phyloP scores from a whole-genome alignment of 2,329 filamentous ascomycete genomes.

The Penicillium sp. region DNA sequence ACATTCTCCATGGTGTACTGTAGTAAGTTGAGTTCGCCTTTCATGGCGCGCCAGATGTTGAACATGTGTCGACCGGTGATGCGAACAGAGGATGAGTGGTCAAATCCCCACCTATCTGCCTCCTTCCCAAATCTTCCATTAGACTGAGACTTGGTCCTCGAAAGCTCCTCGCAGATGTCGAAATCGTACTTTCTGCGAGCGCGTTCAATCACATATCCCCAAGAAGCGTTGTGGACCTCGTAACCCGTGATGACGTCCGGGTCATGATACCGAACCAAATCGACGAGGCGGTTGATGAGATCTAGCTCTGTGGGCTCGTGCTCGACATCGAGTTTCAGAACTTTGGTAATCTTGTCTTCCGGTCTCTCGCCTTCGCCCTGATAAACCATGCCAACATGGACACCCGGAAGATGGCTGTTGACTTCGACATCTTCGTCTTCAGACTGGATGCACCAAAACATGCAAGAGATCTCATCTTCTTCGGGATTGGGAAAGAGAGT shows the following conservation, averaged over 20 bases:
- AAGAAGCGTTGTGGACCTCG: conserved; percentile 89
- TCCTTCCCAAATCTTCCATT: conserved; percentile 85
- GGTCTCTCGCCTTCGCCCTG: conserved; percentile 65
- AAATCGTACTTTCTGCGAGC: conserved; percentile 84
- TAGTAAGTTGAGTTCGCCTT: conserved; percentile 83
- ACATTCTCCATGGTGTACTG: conserved; percentile 98
- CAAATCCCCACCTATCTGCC: conserved; percentile 88
- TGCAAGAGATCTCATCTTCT: conserved; percentile 80
- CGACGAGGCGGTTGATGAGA: conserved; percentile 79
- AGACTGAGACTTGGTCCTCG: conserved; percentile 80
- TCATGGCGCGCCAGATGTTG: conserved; percentile 96
- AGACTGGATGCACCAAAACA: conserved; percentile 88
- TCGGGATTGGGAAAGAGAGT: conserved; percentile 84
- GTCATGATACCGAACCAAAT: conserved; percentile 80
- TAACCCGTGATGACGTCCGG: conserved; percentile 94
- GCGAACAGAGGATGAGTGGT: conserved; percentile 85
- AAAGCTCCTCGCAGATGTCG: conserved; percentile 87
- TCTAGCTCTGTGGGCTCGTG: conserved; percentile 81
- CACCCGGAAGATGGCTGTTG: conserved; percentile 51
- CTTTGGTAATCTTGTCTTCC: conserved; percentile 62
- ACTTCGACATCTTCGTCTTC: conserved; percentile 63
- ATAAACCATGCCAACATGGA: conserved; percentile 71
- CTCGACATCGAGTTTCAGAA: conserved; percentile 65
- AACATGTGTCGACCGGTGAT: conserved; percentile 96
- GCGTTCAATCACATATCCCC: conserved; percentile 94